Evolutionary conservation across 192 early-diverging fungal species (phyloP), one percentile per base, ranked within the genome.

Genomic region (Rhizophagus clarus): DNA sequence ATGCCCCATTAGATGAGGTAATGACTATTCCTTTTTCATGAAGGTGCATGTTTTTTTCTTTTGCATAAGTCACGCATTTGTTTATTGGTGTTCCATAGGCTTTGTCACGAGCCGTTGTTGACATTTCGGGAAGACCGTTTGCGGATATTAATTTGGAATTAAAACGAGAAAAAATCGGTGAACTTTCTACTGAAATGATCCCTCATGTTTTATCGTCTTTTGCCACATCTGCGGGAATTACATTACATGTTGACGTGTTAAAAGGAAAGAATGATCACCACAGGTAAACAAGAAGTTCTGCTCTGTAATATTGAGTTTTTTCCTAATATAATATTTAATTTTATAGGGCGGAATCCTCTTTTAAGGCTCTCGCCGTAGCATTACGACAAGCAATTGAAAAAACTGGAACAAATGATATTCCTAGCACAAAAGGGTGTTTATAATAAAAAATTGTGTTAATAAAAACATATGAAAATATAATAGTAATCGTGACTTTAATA

Each of bases 201-300:
- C 97, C 98, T 40, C 98, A 99, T 80, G 94, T 99, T 32, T 87
- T 99, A 66, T 88, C 94, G 81, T 95, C 93, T 34, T 98, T 99
- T 90, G 95, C 97, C 1, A 92, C 91, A 45, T 89, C 91, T 22
- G 97, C 95, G 9, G 96, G 95, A 8, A 93, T 99, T 70, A 99
- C 98, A 4, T 87, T 99, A 63, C 98, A 99, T 70, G 96, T 99
- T 0, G 98, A 99, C 88, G 93, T 93, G 31, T 82, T 99, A 20
- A 95, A 96, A 82, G 98, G 98, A 34, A 87, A 89, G 73, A 99
- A 99, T 81, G 98, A 99, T 86, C 98, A 99, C 82, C 98, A 99
- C 83, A 86, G 94, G 95, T 97, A 87, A 69, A 15, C 34, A 26
- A 28, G 12, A 24, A 72, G 71, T 34, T 20, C 37, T 61, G 24